Evolutionary conservation across 371 early-diverging fungal genomes (phyloP).

Genomic region (Cokeromyces recurvatus): DNA sequence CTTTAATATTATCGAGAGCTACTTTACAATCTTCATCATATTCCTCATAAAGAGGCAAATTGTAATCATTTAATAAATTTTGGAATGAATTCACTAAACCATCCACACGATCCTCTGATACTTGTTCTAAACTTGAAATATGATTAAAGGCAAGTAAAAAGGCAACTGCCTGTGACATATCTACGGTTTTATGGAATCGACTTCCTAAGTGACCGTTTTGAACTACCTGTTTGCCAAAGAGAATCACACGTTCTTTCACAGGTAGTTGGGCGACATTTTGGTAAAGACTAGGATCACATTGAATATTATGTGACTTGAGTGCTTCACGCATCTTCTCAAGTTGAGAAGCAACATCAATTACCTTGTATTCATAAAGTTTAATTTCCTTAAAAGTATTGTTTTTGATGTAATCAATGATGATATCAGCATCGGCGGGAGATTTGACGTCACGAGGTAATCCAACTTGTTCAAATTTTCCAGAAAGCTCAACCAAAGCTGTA

Average conservation of each 20-base stretch:
- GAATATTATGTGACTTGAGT: conserved; percentile 12
- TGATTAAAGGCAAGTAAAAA: conserved; percentile 41
- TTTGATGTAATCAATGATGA: conserved; percentile 58
- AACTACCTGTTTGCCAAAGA: conserved; percentile 35
- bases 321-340: conserved; percentile 36
- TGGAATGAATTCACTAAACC: conserved; percentile 30
- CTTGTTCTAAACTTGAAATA: conserved; percentile 10
- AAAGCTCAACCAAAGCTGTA: conserved; percentile 72
- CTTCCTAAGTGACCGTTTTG: conserved; percentile 32
- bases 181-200: conserved; percentile 49
- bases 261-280: conserved; percentile 17
- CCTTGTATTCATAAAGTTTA: conserved; percentile 88
- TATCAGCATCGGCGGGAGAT: conserved; percentile 62
- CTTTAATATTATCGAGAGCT: conserved; percentile 71
- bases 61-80: conserved; percentile 74
- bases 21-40: conserved; percentile 76
- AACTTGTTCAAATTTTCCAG: conserved; percentile 48
- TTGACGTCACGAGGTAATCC: conserved; percentile 50
- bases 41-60: conserved; percentile 75
- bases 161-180: conserved; percentile 32
- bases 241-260: conserved; percentile 36
- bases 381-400: conserved; percentile 58
- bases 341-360: conserved; percentile 55
- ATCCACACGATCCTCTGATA: conserved; percentile 20
- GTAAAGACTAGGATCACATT: conserved; percentile 24